Evolutionary conservation across 2,329 filamentous ascomycete genomes (phyloP), one percentile per base, ranked within the genome.

Genomic region (Raffaelea ambrosiae): DNA sequence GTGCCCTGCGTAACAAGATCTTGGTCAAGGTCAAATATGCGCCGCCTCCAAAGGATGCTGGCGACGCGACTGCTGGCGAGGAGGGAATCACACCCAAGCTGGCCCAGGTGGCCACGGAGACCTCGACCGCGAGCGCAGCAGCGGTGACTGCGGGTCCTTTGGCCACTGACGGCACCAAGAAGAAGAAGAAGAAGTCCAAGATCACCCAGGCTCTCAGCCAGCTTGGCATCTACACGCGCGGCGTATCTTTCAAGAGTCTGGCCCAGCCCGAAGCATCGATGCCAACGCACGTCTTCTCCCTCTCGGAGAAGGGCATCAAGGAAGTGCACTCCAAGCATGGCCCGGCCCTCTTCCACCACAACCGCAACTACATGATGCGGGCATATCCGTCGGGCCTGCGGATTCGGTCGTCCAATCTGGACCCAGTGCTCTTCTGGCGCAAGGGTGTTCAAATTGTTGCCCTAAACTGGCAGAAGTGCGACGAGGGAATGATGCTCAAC

Each of bases 401-500:
- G 7, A 81, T 96, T 46, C 76, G 79, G 51, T 95, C 88, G 0
- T 93, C 87, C 1, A 97, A 96, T 60, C 72, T 94, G 13, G 88
- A 95, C 56, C 89, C 91, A 4, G 78, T 81, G 1, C 74, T 84
- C 3, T 93, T 90, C 65, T 96, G 90, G 90, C 77, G 88, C 29
- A 83, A 87, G 54, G 90, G 90, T 14, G 84, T 94, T 3, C 90
- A 96, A 64, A 84, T 96, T 56, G 88, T 94, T 2, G 90, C 90
- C 0, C 71, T 97, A 51, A 96, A 96, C 66, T 97, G 90, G 88
- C 90, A 97, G 65, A 84, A 83, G 52, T 83, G 86, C 64, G 89
- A 96, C 59, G 84, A 88, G 56, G 89, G 88, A 29, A 94, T 94
- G 83, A 96, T 96, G 91, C 76, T 95, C 14, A 96, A 96, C 60